Evolutionary conservation across 768 basidiomycete species (phyloP).

Genomic region (Daedalea quercina): DNA sequence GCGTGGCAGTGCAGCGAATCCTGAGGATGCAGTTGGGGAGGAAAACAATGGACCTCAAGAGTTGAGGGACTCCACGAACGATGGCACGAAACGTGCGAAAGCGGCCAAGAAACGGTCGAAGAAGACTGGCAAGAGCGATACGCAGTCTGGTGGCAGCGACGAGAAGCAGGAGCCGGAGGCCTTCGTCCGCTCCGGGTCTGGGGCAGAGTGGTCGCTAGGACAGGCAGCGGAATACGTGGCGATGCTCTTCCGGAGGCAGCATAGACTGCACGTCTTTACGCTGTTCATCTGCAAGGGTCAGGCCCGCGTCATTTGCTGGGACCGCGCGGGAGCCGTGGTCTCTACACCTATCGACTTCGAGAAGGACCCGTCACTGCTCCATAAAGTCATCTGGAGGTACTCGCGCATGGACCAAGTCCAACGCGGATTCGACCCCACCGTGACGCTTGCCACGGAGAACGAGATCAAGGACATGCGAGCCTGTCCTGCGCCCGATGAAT

Average conservation of each 20-base stretch:
- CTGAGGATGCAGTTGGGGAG: too few species aligned
- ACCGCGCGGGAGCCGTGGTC: slow-evolving; percentile 5
- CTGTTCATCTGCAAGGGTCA: neutral
- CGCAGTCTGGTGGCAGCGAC: too few species aligned
- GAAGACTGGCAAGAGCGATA: too few species aligned
- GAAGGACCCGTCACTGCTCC: neutral
- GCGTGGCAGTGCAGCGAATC: neutral
- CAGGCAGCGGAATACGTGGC: slow-evolving; percentile 5
- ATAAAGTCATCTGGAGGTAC: neutral
- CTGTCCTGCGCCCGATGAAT: neutral
- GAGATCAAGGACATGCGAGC: neutral
- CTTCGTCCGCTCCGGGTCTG: too few species aligned
- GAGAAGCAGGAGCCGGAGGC: too few species aligned
- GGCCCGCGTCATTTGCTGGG: slow-evolving; percentile 4
- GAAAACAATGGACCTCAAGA: too few species aligned
- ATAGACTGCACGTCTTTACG: neutral
- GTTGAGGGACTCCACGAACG: neutral
- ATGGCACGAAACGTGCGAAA: neutral
- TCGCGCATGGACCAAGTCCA: neutral
- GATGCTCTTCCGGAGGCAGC: slow-evolving; percentile 4
- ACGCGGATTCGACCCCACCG: slow-evolving; percentile 5
- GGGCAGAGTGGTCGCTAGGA: neutral
- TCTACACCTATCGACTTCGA: slow-evolving; percentile 3
- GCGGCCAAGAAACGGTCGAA: too few species aligned
- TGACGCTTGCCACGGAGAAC: neutral